Percentiles rank a stretch among this genome's conserved stretches.
These are phyloP conservation scores for Aspergillus kassunensis DNA, from an alignment of 495 filamentous ascomycete species.

Conservation along the genomic window DNA sequence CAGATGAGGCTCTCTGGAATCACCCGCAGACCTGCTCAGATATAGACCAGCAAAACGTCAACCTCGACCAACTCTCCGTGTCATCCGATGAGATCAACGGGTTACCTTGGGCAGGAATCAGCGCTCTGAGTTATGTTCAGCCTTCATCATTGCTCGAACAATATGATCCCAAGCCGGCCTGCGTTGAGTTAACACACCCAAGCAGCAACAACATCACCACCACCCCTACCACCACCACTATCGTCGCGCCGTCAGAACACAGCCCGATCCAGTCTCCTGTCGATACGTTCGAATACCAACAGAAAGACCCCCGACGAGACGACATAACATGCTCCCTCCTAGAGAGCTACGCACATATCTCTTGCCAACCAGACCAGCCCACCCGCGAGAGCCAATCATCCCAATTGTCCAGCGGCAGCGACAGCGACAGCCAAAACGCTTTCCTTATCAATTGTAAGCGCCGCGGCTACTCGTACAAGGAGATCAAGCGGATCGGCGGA, in stretches of 20 bases:
- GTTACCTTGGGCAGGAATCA: not conserved
- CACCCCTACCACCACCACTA: no score
- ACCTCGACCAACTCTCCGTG: slow-evolving; percentile 4
- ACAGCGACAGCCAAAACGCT: slow-evolving; percentile 47
- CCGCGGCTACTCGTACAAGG: slow-evolving; percentile 71
- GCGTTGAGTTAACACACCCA: not conserved
- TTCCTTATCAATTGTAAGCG: slow-evolving; percentile 62
- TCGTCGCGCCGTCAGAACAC: not conserved
- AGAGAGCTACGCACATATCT: not conserved
- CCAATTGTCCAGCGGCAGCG: slow-evolving; percentile 11
- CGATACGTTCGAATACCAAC: not conserved
- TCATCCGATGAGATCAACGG: not conserved
- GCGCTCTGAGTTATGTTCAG: not conserved
- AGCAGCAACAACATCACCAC: not conserved
- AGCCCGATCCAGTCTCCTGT: not conserved
- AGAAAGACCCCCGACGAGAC: not conserved
- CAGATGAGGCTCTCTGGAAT: slow-evolving; percentile 1
- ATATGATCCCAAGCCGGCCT: not conserved
- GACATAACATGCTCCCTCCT: not conserved
- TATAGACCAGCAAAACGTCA: not conserved
- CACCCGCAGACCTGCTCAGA: not conserved
- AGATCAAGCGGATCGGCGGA: slow-evolving; percentile 63
- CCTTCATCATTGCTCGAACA: not conserved
- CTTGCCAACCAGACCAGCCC: not conserved
- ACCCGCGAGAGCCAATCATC: not conserved